Evolutionary conservation across 345 rosid species (phyloP).

Genomic region (Eucalyptus regnans): DNA sequence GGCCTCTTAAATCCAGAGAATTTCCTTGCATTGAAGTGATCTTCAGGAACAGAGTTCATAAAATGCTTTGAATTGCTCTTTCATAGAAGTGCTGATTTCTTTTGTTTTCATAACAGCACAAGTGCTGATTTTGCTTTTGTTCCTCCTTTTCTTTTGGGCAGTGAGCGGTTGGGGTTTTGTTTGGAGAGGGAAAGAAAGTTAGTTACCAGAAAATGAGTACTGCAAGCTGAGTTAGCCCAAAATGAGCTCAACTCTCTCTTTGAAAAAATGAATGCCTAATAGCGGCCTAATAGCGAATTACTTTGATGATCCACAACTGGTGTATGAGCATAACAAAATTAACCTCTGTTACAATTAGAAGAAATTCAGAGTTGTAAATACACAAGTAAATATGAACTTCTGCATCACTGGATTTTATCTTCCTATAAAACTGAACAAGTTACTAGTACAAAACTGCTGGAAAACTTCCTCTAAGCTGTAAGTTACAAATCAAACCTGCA

Average conservation of each 20-base stretch:
- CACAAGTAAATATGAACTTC: neutral
- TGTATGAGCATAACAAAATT: neutral
- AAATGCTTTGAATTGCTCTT: neutral
- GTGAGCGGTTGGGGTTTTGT: neutral
- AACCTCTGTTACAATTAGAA: neutral
- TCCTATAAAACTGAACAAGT: conserved; percentile 11
- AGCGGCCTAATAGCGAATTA: neutral
- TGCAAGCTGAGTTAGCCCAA: neutral
- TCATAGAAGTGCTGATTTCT: neutral
- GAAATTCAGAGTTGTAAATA: neutral
- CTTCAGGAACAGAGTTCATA: neutral
- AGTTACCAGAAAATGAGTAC: neutral
- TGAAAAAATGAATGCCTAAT: neutral
- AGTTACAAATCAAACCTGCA: conserved; percentile 17
- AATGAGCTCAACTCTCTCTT: neutral
- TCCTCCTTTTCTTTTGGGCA: neutral
- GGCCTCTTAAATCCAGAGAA: neutral
- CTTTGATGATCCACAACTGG: neutral
- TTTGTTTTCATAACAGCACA: neutral
- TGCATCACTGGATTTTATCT: conserved; percentile 1
- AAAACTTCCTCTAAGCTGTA: conserved; percentile 5
- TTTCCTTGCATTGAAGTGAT: neutral
- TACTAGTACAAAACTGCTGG: conserved; percentile 28
- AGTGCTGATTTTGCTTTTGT: neutral
- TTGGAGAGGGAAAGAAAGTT: neutral